Conservation (phyloP, 164 flowering plant genomes). For the Santalum album region DNA sequence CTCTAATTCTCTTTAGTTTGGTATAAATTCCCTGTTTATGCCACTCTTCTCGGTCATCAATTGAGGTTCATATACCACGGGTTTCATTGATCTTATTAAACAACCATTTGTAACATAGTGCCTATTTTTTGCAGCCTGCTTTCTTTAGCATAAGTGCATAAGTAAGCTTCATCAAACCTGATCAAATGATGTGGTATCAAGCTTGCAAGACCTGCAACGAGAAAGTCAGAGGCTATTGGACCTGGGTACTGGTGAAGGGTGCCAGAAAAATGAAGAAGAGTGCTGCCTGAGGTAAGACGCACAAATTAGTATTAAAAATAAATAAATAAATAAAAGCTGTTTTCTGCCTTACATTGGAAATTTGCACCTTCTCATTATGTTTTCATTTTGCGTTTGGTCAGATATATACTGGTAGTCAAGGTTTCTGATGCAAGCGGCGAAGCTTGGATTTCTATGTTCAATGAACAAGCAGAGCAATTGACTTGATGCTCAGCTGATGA, state of each 20-base stretch:
- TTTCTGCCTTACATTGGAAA: too few relatives aligned
- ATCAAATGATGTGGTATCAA: conserved; percentile 90
- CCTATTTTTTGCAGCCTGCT: conserved; percentile 41
- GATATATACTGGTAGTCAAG: conserved; percentile 67
- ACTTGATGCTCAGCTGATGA: conserved; percentile 93
- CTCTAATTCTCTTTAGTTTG: too few relatives aligned
- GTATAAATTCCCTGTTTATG: too few relatives aligned
- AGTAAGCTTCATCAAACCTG: conserved; percentile 72
- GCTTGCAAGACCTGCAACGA: conserved; percentile 92
- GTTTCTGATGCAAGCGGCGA: conserved; percentile 78
- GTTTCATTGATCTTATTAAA: too few relatives aligned
- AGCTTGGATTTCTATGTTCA: conserved; percentile 75
- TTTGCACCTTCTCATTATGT: too few relatives aligned
- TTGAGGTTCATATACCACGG: too few relatives aligned
- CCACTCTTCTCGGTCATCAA: too few relatives aligned
- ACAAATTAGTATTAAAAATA: too few relatives aligned
- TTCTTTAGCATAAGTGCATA: conserved; percentile 56
- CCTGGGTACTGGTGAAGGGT: conserved; percentile 95
- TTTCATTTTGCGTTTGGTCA: conserved; percentile 14
- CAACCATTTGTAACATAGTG: too few relatives aligned
- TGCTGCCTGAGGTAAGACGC: conserved; percentile 56
- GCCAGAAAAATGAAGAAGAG: conserved; percentile 75
- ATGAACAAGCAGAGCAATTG: conserved; percentile 77
- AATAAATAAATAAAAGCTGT: too few relatives aligned
- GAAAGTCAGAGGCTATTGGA: conserved; percentile 77